Base-by-base conservation (phyloP, 2,329 filamentous ascomycete genomes). In the Phoma sp. region DNA sequence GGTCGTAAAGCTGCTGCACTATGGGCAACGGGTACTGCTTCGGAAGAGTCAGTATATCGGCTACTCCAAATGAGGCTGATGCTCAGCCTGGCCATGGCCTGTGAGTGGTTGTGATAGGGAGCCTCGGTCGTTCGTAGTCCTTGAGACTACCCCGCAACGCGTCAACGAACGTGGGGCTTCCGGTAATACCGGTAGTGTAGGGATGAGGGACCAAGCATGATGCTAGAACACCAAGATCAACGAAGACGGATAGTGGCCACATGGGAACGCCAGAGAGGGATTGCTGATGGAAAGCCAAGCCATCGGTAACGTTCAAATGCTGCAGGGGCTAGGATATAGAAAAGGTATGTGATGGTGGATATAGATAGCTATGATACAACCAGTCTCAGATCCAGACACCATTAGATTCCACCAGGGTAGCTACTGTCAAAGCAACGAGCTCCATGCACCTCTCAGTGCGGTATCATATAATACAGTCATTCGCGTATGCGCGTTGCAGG, bases 401-500 rank as follows among this genome's bases (percentile, higher is more conserved):
- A 38, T 48, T 43, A 48, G 17, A 29, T 34, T 32, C 15, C 38
- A 37, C 25, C 37, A 26, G 34, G 10, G 33, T 26, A 48, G 43
- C 38, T 45, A 37, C 39, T 43, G 36, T 34, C 23, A 46, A 46
- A 46, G n/a, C 48, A 5, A 36, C 30, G 25, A 40, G 36, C 49
- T 42, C 49, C 42, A 46, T 32, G 49, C 49, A 47, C 36, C 33
- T 20, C 23, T 32, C n/a, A 37, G 20, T 54, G 43, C 52, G 50
- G 53, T 60, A 60, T 60, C 47, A 50, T 61, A 61, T 52, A 53
- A 21, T 53, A 57, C 53, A 57, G 21, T 47, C 38, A 25, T 58
- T 56, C 49, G 55, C 53, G 46, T 54, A 36, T 51, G 53, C 48
- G 52, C 55, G 55, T 60, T 52, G 46, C 52, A 39, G 58, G 45